Base-by-base conservation (phyloP, 768 basidiomycete genomes). In the Suillus placidus region DNA sequence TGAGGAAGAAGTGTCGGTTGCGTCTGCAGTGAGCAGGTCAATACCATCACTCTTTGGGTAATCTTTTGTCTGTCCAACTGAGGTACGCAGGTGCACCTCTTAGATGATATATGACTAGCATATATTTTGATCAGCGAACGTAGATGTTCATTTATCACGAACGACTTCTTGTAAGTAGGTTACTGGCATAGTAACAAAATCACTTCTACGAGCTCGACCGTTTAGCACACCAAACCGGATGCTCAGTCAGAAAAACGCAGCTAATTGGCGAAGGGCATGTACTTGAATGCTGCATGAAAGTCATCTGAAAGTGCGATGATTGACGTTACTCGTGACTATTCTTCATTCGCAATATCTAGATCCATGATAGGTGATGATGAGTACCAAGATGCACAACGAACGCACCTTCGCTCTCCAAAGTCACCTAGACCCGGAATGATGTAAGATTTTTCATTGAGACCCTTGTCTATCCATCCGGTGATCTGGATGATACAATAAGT, bases 381-480 rank as follows among this genome's bases (percentile, higher is more conserved):
- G 9, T 16, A 58, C 26, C 26, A 40, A 18, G 9, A 26, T 40
- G 16, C 16, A 30, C 8, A 30, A 18, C 9, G 45, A 16, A 45
- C 78, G 67, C 71, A 90, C 92, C 93, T 89, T 74, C 93, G 81
- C 75, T 97, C 95, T 61, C 95, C 95, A 75, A 98, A 98, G 75
- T 98, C 95, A n/a, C 95, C 95, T n/a, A 98, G 82, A 35, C 95
- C 95, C 9, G 94, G 95, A 63, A 95, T 88, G 70, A 96, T 96
- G 73, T 91, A 97, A 30, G 92, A 88, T 74, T 90, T 93, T 64
- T 93, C 93, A 70, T 98, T 95, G 61, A 98, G 84, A 6, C 94
- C 93, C 70, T 94, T 80, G 75, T 98, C 95, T 62, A 98, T 94
- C 94, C 95, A 97, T 3, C 95, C 95, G 13, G 95, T 97, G 62